Evolutionary conservation across 441 rosid species (phyloP).

Genomic region (Populus tomentosa): DNA sequence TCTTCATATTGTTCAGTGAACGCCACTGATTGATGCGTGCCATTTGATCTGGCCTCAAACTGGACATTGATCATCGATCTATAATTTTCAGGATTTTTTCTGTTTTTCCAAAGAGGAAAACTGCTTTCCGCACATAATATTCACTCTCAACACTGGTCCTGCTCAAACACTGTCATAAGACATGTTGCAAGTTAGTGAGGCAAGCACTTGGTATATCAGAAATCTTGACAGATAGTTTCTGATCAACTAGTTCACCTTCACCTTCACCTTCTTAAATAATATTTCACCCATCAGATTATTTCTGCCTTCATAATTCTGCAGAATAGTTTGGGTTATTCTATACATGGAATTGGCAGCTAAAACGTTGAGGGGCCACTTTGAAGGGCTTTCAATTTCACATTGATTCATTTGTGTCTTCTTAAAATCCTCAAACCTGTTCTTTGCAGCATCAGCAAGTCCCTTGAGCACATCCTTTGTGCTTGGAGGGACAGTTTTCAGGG

Average conservation of each 20-base stretch:
- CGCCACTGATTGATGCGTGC: neutral
- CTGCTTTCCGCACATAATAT: neutral
- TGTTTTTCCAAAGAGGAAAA: constrained; percentile 1
- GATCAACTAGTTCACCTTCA: too few relatives aligned
- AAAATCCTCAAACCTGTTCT: constrained; percentile 37
- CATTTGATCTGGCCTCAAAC: neutral
- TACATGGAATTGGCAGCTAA: constrained; percentile 79
- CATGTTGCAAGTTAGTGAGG: constrained; percentile 50
- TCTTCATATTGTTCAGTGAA: neutral
- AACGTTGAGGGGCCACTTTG: constrained; percentile 64
- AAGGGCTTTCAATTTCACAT: constrained; percentile 45
- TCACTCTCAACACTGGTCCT: neutral
- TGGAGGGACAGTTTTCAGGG: constrained; percentile 42
- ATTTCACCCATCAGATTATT: constrained; percentile 21
- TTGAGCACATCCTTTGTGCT: constrained; percentile 44
- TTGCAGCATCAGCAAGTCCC: constrained; percentile 47
- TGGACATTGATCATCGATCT: neutral
- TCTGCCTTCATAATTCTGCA: constrained; percentile 31
- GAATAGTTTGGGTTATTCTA: constrained; percentile 52
- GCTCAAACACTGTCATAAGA: constrained; percentile 34
- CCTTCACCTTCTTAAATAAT: constrained; percentile 18
- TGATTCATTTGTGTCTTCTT: constrained; percentile 26
- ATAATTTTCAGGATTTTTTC: neutral
- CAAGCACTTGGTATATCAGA: constrained; percentile 69
- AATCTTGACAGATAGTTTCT: constrained; percentile 28